Percentiles rank a stretch among this genome's conserved stretches.
Conservation (phyloP, 768 basidiomycete genomes). For the Russula compacta region DNA sequence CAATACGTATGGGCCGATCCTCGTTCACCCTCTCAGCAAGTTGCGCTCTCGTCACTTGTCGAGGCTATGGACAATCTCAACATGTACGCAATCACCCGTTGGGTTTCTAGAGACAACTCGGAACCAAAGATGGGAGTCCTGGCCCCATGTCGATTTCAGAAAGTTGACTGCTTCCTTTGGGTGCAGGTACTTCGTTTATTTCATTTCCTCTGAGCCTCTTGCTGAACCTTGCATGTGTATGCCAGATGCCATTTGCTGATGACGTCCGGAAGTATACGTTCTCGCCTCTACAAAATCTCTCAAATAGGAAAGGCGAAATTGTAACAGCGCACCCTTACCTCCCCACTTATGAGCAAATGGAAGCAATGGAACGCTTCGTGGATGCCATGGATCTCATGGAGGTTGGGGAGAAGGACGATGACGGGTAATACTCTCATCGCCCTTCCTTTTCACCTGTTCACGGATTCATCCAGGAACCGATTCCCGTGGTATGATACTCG, state of each 20-base stretch:
- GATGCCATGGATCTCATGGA: slow-evolving; percentile 82
- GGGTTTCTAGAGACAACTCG: slow-evolving; percentile 61
- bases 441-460: neutral
- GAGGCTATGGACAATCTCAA: slow-evolving; percentile 64
- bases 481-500: slow-evolving; percentile 69
- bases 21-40: slow-evolving; percentile 55
- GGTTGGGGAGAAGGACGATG: slow-evolving; percentile 65
- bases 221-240: neutral
- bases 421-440: slow-evolving; percentile 41
- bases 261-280: slow-evolving; percentile 86
- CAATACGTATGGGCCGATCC: slow-evolving; percentile 80
- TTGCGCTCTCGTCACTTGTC: slow-evolving; percentile 79
- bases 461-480: slow-evolving; percentile 36
- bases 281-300: slow-evolving; percentile 63
- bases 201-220: neutral
- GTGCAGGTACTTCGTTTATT: slow-evolving; percentile 47
- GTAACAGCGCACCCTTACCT: slow-evolving; percentile 73
- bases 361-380: slow-evolving; percentile 82
- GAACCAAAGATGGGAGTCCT: slow-evolving; percentile 86
- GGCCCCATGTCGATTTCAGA: slow-evolving; percentile 48
- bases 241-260: slow-evolving; percentile 90
- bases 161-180: slow-evolving; percentile 78
- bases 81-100: slow-evolving; percentile 72
- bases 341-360: slow-evolving; percentile 66
- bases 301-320: slow-evolving; percentile 65